A percentile compares a stretch with the other conserved stretches of the same genome.
phyloP scores from a whole-genome alignment of 2,329 filamentous ascomycete genomes.

The Akanthomyces lecanii region DNA sequence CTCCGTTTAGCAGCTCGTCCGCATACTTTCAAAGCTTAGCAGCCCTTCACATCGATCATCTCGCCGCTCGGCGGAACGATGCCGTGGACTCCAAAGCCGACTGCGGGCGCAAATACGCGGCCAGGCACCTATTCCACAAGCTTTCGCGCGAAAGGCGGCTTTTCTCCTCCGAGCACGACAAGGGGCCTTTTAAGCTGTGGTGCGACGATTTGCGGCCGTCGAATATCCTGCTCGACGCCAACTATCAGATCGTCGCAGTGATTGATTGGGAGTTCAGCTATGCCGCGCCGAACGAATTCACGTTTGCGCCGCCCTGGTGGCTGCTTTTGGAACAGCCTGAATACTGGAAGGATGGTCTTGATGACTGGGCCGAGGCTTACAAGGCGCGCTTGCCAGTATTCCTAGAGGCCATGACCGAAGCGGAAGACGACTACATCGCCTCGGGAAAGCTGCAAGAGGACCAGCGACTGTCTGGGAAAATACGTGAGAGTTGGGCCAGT shows the following conservation, averaged over 20 bases:
- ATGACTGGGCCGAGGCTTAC: neutral
- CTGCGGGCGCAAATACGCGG: neutral
- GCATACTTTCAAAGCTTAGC: neutral
- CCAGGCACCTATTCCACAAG: neutral
- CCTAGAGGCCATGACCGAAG: neutral
- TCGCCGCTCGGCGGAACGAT: neutral
- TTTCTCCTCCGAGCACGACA: neutral
- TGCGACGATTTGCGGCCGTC: neutral
- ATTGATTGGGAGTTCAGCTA: conserved; percentile 6
- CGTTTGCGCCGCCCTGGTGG: conserved; percentile 1
- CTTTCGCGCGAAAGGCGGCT: neutral
- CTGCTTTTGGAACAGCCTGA: neutral
- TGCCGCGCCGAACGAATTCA: neutral
- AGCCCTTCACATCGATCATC: neutral
- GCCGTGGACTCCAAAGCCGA: neutral
- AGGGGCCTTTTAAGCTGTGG: neutral
- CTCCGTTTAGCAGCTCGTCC: neutral
- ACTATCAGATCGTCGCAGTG: neutral
- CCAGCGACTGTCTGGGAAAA: neutral
- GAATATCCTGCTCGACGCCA: neutral
- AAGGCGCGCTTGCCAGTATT: neutral
- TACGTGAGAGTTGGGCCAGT: neutral
- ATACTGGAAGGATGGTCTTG: neutral
- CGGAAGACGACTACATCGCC: neutral
- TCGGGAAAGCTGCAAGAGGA: neutral